Conservation (phyloP, 2,329 filamentous ascomycete genomes). For the Hymenoscyphus fraxineus region DNA sequence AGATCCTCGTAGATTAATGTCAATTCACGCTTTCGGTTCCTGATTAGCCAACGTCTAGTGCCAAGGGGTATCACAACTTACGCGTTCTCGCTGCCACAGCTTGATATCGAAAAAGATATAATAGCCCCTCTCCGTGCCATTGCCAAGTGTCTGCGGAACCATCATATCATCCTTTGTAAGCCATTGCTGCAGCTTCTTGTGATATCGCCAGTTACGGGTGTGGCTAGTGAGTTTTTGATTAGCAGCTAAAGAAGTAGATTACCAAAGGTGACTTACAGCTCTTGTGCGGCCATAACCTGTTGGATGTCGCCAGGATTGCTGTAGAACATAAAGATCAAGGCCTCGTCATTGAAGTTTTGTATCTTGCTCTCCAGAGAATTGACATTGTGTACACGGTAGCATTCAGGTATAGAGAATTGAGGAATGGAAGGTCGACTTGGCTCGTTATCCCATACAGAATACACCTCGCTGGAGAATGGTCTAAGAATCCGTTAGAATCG, state of each 20-base stretch:
- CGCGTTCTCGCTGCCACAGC: conserved; percentile 61
- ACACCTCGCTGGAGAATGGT: conserved; percentile 54
- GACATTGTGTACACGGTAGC: conserved; percentile 64
- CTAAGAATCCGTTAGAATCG: conserved; percentile 25
- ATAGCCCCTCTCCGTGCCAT: conserved; percentile 59
- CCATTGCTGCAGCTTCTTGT: conserved; percentile 64
- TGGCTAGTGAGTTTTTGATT: conserved; percentile 41
- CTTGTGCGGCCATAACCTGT: conserved; percentile 59
- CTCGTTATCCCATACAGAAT: conserved; percentile 58
- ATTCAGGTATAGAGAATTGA: conserved; percentile 58
- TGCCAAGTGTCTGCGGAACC: conserved; percentile 56
- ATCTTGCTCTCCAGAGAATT: conserved; percentile 64
- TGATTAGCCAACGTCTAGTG: conserved; percentile 18
- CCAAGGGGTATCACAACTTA: conserved; percentile 38
- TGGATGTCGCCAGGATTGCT: conserved; percentile 60
- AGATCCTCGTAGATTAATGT: conserved; percentile 60
- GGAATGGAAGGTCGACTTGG: conserved; percentile 55
- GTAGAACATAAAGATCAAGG: conserved; percentile 67
- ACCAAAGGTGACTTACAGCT: conserved; percentile 48
- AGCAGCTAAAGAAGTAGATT: conserved; percentile 7
- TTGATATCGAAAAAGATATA: conserved; percentile 63
- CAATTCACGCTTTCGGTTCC: conserved; percentile 49
- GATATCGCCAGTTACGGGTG: conserved; percentile 64
- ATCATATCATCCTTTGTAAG: conserved; percentile 65
- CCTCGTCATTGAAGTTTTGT: conserved; percentile 64